Conservation (phyloP, 306 rosid species). For the Vigna trinervia region DNA sequence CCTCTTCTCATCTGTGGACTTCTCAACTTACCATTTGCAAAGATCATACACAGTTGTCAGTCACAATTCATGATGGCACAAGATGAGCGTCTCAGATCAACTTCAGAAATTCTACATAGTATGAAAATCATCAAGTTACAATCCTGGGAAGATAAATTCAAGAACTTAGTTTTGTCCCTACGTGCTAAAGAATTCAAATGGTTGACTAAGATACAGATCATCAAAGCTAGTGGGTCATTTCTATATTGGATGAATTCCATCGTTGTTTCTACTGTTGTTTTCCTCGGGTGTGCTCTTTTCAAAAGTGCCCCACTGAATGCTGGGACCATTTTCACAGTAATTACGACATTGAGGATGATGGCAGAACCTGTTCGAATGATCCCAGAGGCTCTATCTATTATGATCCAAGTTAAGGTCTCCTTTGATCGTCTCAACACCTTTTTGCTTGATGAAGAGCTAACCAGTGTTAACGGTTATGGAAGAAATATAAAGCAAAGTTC, state of each 20-base stretch:
- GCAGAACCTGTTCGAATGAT: slow-evolving; percentile 14
- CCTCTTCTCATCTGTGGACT: slow-evolving; percentile 28
- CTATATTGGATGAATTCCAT: not conserved
- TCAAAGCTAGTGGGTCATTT: slow-evolving; percentile 4
- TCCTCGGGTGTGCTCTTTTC: not conserved
- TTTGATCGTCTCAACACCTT: slow-evolving; percentile 28
- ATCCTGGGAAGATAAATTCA: slow-evolving; percentile 20
- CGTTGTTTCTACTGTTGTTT: not conserved
- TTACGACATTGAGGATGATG: not conserved
- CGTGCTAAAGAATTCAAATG: not conserved
- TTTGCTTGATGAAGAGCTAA: slow-evolving; percentile 6
- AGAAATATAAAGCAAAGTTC: not conserved
- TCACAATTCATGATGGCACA: slow-evolving; percentile 3
- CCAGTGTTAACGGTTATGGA: not conserved
- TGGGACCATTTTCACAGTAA: slow-evolving; percentile 11
- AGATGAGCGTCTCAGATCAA: slow-evolving; percentile 23
- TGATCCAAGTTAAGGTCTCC: slow-evolving; percentile 30
- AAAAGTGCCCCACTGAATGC: slow-evolving; percentile 4
- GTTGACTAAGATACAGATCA: not conserved
- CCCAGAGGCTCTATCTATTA: slow-evolving; percentile 9
- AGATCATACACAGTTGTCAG: not conserved
- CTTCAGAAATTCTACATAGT: slow-evolving; percentile 11
- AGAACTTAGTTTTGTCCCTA: not conserved
- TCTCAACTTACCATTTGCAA: slow-evolving; percentile 15
- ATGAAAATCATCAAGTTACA: slow-evolving; percentile 20